These are phyloP conservation scores for Amphibolis antarctica DNA, from an alignment of 106 monocot genomes.

Conservation along the genomic window DNA sequence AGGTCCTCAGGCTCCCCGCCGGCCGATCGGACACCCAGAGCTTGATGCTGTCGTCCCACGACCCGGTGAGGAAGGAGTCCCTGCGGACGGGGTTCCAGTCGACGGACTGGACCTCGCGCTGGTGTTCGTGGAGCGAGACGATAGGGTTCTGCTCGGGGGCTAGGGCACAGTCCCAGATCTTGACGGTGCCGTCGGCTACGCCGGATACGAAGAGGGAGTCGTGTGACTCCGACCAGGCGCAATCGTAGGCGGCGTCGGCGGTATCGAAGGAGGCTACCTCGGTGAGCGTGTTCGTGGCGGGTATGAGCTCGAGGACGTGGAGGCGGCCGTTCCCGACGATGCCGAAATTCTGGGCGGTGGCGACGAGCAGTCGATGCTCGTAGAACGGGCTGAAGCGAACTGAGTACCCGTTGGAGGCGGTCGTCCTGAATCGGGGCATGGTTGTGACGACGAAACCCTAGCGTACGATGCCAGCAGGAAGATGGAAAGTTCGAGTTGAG, in stretches of 20 bases:
- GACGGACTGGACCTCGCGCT: slow-evolving; percentile 73
- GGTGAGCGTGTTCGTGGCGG: slow-evolving; percentile 24
- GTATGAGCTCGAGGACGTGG: slow-evolving; percentile 74
- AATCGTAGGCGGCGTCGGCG: slow-evolving; percentile 18
- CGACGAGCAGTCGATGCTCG: slow-evolving; percentile 10
- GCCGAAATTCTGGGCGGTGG: slow-evolving; percentile 53
- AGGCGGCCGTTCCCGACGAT: slow-evolving; percentile 93
- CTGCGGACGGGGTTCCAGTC: slow-evolving; percentile 97
- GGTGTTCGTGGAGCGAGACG: slow-evolving; percentile 69
- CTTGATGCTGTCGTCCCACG: slow-evolving; percentile 93
- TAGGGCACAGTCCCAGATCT: slow-evolving; percentile 70
- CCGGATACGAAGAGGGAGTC: slow-evolving; percentile 5
- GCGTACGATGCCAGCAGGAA: not conserved
- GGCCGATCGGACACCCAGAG: slow-evolving; percentile 88
- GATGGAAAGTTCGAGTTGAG: too few relatives aligned
- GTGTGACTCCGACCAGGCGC: slow-evolving; percentile 21
- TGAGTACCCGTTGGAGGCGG: slow-evolving; percentile 10
- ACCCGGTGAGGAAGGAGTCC: slow-evolving; percentile 80
- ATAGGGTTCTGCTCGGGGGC: slow-evolving; percentile 71
- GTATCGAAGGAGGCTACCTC: slow-evolving; percentile 26
- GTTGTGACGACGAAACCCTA: too few relatives aligned
- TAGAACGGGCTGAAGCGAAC: slow-evolving; percentile 14
- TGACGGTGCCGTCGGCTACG: slow-evolving; percentile 82
- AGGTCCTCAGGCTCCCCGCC: slow-evolving; percentile 52
- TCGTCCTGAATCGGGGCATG: slow-evolving; percentile 8